phyloP scores from a whole-genome alignment of 164 flowering plant genomes.

The Malania oleifera region DNA sequence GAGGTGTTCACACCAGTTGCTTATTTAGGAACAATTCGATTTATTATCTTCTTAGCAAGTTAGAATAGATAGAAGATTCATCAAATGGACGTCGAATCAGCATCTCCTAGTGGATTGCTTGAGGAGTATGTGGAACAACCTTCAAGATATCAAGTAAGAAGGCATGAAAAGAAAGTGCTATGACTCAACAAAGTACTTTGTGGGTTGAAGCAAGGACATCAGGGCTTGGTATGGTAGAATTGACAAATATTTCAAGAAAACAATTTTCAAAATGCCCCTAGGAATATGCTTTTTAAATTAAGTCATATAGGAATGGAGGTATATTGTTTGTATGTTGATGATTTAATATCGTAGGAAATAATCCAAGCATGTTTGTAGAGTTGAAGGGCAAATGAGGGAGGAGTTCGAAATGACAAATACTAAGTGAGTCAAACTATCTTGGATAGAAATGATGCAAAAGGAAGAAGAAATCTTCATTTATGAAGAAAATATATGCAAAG shows the following conservation, averaged over 20 bases:
- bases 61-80: background rate
- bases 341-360: background rate
- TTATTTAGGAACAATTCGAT: too few species aligned
- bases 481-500: background rate
- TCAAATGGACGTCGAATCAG: slow-evolving; percentile 6
- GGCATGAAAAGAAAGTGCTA: background rate
- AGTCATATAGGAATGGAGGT: background rate
- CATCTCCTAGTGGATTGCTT: background rate
- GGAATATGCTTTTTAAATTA: background rate
- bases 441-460: background rate
- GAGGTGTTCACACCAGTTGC: too few species aligned
- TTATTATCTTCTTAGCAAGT: background rate
- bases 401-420: background rate
- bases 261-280: background rate
- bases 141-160: background rate
- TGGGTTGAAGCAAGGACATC: background rate
- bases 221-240: too few species aligned
- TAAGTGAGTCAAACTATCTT: background rate
- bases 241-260: background rate
- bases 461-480: background rate
- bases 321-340: background rate
- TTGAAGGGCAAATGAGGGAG: background rate
- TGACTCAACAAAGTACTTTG: background rate
- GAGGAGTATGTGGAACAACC: background rate
- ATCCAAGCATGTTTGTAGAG: background rate